phyloP scores from a whole-genome alignment of 2,329 filamentous ascomycete species.

The Fusarium multiceps region DNA sequence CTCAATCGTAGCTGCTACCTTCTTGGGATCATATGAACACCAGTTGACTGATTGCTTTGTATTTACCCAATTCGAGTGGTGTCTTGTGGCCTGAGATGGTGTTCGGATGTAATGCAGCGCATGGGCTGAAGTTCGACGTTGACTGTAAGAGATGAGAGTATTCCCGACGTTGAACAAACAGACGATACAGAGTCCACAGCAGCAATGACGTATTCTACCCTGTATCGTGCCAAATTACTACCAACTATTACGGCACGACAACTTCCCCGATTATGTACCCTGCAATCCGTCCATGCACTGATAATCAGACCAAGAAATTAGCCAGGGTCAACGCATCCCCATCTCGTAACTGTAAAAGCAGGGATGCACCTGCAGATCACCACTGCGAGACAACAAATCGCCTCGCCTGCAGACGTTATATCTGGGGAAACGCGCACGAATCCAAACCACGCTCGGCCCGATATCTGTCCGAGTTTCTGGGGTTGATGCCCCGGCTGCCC shows the following conservation, averaged over 20 bases:
- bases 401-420: not conserved
- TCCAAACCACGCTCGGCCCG: not conserved
- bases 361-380: not conserved
- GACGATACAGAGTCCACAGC: not conserved
- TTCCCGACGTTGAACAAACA: not conserved
- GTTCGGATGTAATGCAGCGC: not conserved
- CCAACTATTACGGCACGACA: not conserved
- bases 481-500: not conserved
- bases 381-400: not conserved
- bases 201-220: not conserved
- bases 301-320: not conserved
- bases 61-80: no score
- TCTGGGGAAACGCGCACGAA: not conserved
- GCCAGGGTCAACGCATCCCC: not conserved
- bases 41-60: no score
- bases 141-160: not conserved
- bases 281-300: not conserved
- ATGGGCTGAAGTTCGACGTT: not conserved
- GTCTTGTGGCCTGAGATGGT: rapidly evolving
- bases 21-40: not conserved
- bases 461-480: not conserved
- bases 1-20: no score
- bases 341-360: not conserved
- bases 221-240: not conserved
- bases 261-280: not conserved